phyloP scores from a whole-genome alignment of 2,329 filamentous ascomycete genomes.

The Colletotrichum sp. region DNA sequence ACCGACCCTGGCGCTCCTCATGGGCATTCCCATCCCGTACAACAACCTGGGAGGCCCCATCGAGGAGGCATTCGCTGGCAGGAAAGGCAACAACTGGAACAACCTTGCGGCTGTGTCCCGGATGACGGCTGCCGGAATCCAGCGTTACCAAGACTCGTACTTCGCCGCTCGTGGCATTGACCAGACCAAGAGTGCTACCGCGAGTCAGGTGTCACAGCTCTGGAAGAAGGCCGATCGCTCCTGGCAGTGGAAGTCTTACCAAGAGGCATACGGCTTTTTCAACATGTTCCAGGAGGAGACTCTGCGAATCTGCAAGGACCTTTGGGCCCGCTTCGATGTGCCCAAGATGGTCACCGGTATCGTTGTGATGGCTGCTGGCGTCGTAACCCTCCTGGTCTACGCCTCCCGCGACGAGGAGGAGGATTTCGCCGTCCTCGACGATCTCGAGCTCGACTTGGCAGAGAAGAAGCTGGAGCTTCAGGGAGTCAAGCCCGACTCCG shows the following conservation, averaged over 20 bases:
- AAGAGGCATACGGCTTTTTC: slow-evolving; percentile 63
- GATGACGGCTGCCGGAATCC: slow-evolving; percentile 82
- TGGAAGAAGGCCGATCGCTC: slow-evolving; percentile 52
- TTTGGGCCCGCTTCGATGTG: slow-evolving; percentile 94
- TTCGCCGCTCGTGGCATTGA: slow-evolving; percentile 73
- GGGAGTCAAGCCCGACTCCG: slow-evolving; percentile 31
- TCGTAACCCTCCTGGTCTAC: slow-evolving; percentile 76
- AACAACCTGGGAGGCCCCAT: slow-evolving; percentile 95
- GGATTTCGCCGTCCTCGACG: slow-evolving; percentile 58
- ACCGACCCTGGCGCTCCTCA: slow-evolving; percentile 84
- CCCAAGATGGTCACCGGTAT: slow-evolving; percentile 85
- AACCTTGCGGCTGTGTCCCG: slow-evolving; percentile 81
- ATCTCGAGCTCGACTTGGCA: slow-evolving; percentile 63
- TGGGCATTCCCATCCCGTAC: slow-evolving; percentile 93
- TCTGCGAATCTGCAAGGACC: slow-evolving; percentile 76
- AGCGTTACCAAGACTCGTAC: slow-evolving; percentile 88
- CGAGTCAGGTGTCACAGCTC: slow-evolving; percentile 42
- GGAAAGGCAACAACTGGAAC: slow-evolving; percentile 71
- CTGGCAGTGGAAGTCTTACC: slow-evolving; percentile 43
- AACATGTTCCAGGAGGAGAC: slow-evolving; percentile 79
- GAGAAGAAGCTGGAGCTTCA: slow-evolving; percentile 63
- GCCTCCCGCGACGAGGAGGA: slow-evolving; percentile 64
- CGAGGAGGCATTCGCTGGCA: slow-evolving; percentile 86
- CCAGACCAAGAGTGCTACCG: slow-evolving; percentile 55
- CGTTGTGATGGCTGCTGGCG: slow-evolving; percentile 68